phyloP scores from a whole-genome alignment of 2,329 filamentous ascomycete genomes.

The Exophiala viscosa region DNA sequence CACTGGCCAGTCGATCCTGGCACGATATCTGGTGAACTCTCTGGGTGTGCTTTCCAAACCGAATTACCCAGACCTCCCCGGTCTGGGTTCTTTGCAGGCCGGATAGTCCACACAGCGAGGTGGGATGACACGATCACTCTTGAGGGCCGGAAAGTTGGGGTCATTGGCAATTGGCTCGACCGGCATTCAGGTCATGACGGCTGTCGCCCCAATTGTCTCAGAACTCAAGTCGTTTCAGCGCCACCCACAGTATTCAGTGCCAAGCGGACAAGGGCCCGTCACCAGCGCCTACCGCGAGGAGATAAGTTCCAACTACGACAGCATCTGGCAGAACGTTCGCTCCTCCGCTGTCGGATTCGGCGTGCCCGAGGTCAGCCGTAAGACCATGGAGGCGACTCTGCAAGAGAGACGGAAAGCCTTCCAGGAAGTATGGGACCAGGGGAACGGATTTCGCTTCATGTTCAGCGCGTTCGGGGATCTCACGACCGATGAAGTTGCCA shows the following conservation, averaged over 20 bases:
- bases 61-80: slow-evolving; percentile 58
- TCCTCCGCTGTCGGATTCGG: slow-evolving; percentile 51
- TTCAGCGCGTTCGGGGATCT: slow-evolving; percentile 51
- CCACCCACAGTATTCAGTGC: slow-evolving; percentile 61
- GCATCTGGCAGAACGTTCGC: slow-evolving; percentile 30
- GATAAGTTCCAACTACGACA: slow-evolving; percentile 17
- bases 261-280: slow-evolving; percentile 53
- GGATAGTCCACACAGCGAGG: slow-evolving; percentile 57
- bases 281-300: slow-evolving; percentile 49
- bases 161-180: slow-evolving; percentile 60
- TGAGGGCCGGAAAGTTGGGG: slow-evolving; percentile 57
- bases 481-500: slow-evolving; percentile 44
- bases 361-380: slow-evolving; percentile 44
- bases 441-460: slow-evolving; percentile 53
- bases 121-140: slow-evolving; percentile 56
- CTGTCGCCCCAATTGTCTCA: slow-evolving; percentile 51
- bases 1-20: slow-evolving; percentile 36
- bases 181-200: slow-evolving; percentile 62
- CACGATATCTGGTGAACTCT: slow-evolving; percentile 44
- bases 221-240: slow-evolving; percentile 55
- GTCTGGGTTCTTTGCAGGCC: slow-evolving; percentile 55
- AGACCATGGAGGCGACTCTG: slow-evolving; percentile 1
- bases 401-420: slow-evolving; percentile 42
- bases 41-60: slow-evolving; percentile 54
- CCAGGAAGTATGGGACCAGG: slow-evolving; percentile 47